Percentiles rank a stretch among this genome's conserved stretches.
phyloP scores from a whole-genome alignment of 75 land plant species.

The Picea sitchensis region DNA sequence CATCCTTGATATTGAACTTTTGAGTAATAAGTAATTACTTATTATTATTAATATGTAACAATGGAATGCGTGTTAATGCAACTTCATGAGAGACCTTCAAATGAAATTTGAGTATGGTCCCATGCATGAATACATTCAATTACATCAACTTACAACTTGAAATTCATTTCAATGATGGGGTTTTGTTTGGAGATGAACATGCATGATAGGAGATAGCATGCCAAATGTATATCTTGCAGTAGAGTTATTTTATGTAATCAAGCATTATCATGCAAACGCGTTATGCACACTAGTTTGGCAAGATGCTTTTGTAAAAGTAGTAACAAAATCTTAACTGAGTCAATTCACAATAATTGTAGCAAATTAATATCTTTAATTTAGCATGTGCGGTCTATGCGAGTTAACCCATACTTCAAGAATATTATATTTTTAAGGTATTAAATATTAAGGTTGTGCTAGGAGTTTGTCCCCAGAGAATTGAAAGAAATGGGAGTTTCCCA shows the following conservation, averaged over 20 bases:
- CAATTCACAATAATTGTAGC: no score
- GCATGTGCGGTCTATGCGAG: background rate
- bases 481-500: no score
- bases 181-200: background rate
- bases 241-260: background rate
- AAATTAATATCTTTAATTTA: no score
- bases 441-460: no score
- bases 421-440: no score
- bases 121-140: background rate
- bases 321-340: background rate
- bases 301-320: background rate
- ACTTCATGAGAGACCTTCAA: background rate
- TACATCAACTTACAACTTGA: background rate
- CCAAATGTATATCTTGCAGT: background rate
- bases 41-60: no score
- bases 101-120: background rate
- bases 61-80: no score
- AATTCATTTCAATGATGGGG: background rate
- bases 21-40: no score
- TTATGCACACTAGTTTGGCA: background rate
- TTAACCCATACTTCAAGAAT: no score
- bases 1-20: no score
- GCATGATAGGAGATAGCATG: background rate
- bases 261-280: background rate
- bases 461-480: no score